Percentiles rank a stretch among this genome's conserved stretches.
Evolutionary conservation across 495 filamentous ascomycete species (phyloP).

Genomic region (Penicillium bialowiezense): DNA sequence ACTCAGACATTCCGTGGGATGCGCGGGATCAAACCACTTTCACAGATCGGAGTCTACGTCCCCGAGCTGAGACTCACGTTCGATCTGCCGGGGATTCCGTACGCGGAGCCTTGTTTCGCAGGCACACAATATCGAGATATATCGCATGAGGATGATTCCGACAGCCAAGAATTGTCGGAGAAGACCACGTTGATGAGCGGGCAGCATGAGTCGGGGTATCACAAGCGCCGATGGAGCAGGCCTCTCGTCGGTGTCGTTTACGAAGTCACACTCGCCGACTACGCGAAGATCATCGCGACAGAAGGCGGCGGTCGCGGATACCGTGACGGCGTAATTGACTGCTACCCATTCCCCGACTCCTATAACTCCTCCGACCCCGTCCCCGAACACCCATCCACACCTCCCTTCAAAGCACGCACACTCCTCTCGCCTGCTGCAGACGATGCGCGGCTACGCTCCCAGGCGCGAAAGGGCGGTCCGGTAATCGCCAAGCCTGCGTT

Average conservation of each 20-base stretch:
- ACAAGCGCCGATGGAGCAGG: constrained; percentile 63
- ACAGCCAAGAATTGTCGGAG: constrained; percentile 25
- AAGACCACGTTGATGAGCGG: constrained; percentile 29
- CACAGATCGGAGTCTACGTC: constrained; percentile 72
- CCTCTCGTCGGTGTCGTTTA: constrained; percentile 92
- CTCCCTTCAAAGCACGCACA: constrained; percentile 56
- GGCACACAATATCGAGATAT: constrained; percentile 63
- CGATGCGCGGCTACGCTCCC: constrained; percentile 5
- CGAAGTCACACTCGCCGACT: constrained; percentile 81
- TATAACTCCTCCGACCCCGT: constrained; percentile 37
- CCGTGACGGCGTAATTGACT: constrained; percentile 75
- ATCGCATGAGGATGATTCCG: constrained; percentile 7
- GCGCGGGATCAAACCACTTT: constrained; percentile 76
- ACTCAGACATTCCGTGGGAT: constrained; percentile 69
- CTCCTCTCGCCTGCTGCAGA: constrained; percentile 50
- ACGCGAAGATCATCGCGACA: constrained; percentile 79
- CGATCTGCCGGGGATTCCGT: constrained; percentile 81
- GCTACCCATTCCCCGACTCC: constrained; percentile 58
- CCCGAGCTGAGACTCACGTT: constrained; percentile 77
- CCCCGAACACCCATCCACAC: constrained; percentile 35
- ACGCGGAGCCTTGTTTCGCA: constrained; percentile 88
- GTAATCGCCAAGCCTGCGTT: not conserved
- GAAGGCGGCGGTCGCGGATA: constrained; percentile 85
- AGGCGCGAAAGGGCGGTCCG: not conserved
- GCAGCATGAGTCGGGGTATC: constrained; percentile 24